Base-by-base conservation (phyloP, 768 basidiomycete species). In the Trametes elegans region DNA sequence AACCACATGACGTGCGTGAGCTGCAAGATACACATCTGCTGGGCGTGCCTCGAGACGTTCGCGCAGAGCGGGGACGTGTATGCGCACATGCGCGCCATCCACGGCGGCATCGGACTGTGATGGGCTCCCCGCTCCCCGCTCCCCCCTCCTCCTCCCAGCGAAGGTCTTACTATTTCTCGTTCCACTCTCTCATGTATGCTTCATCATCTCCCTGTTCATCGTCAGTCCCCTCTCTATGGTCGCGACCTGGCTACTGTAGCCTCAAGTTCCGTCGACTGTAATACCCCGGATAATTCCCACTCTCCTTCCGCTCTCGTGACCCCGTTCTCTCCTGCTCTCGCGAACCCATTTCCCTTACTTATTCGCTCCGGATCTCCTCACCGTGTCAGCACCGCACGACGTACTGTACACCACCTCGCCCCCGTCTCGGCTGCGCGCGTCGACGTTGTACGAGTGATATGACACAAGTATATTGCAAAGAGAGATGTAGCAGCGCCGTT, bases 1-100 rank as follows among this genome's bases (percentile, higher is more conserved):
- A 87, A 93, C 70, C 90, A 93, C 67, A 83, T 93, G 77, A 84
- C 80, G n/a, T 93, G 90, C 68, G 75, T 75, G 0, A 76, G 78
- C 28, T 93, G 90, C 66, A 78, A 81, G 61, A 83, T 86, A 0
- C 90, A 93, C 65, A 85, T 84, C 1, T 93, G 90, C 55, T 92
- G 90, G 90, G 81, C 82, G 21, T 93, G 90, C 66, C 62, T 88
- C 66, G 69, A 77, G 68, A 88, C 85, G 36, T 92, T 90, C 69
- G 78, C 80, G 0, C 73, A 75, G 31, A 84, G 86, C 2, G 72
- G 82, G 13, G 85, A 83, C 9, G 86, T 91, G n/a, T 92, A 92
- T 61, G 79, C 77, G 0, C 90, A 92, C 65, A 92, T 92, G 90
- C 79, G 81, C 7, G 52, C 59, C 5, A 71, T 68, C 41, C 90